Evolutionary conservation across 352 stramenopile genomes (phyloP), one percentile per base, ranked within the genome.

Genomic region (Pelagophyceae sp.): DNA sequence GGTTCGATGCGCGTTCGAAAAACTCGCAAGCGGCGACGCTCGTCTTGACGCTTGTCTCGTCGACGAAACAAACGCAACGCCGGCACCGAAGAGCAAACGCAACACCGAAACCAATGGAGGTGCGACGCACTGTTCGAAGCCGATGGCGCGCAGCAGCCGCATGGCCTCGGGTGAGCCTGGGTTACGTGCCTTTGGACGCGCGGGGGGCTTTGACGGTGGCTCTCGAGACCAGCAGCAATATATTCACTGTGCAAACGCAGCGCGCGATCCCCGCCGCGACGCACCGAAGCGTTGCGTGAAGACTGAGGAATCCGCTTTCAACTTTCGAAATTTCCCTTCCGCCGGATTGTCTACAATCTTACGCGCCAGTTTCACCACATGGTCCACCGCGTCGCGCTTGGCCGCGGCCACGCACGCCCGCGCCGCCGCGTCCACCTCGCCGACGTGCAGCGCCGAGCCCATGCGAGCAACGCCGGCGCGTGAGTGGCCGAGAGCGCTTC

Each of bases 201-300:
- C n/a, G n/a, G n/a, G n/a, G n/a, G n/a, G n/a, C n/a, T n/a, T n/a
- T n/a, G n/a, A n/a, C n/a, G n/a, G n/a, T n/a, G n/a, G n/a, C n/a
- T n/a, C n/a, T n/a, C n/a, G n/a, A n/a, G n/a, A n/a, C n/a, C n/a
- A n/a, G n/a, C n/a, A n/a, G n/a, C n/a, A n/a, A n/a, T n/a, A n/a
- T n/a, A n/a, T n/a, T n/a, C n/a, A n/a, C n/a, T n/a, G n/a, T n/a
- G n/a, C n/a, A n/a, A n/a, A n/a, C n/a, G n/a, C n/a, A n/a, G n/a
- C n/a, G n/a, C n/a, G n/a, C n/a, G n/a, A n/a, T n/a, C n/a, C n/a
- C n/a, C n/a, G n/a, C n/a, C n/a, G n/a, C n/a, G 63, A 17, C 11
- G 3, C 63, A 32, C 6, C 67, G 67, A 74, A 74, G 67, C 67
- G 67, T 58, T 74, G 35, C 5, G 35, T 5, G 38, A 58, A 74